phyloP scores from a whole-genome alignment of 2,329 filamentous ascomycete species.

The Ascochyta fabae region DNA sequence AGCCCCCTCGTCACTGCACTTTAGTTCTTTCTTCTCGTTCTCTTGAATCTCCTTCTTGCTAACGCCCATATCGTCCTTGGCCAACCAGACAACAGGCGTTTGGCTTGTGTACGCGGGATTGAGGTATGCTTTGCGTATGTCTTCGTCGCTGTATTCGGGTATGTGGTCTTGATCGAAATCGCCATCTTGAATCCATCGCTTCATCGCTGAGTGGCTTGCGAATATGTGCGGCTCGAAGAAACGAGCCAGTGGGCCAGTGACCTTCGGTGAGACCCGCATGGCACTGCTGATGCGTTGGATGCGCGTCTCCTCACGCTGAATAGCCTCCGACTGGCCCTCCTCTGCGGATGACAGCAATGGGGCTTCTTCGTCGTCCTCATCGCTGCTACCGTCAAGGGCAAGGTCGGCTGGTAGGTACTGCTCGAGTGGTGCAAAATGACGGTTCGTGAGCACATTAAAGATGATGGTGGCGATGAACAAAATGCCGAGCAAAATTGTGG shows the following conservation, averaged over 20 bases:
- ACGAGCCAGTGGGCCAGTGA: constrained; percentile 39
- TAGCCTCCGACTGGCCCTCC: constrained; percentile 35
- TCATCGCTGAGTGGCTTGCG: constrained; percentile 44
- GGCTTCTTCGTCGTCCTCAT: constrained; percentile 36
- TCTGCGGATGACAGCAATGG: constrained; percentile 42
- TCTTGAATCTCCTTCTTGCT: constrained; percentile 41
- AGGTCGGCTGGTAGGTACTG: constrained; percentile 45
- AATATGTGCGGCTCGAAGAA: constrained; percentile 48
- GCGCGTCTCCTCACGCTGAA: constrained; percentile 27
- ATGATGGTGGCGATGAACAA: constrained; percentile 42
- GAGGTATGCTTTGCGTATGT: constrained; percentile 43
- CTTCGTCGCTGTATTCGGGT: constrained; percentile 43
- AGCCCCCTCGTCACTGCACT: constrained; percentile 41
- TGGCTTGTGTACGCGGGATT: constrained; percentile 45
- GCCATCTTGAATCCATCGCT: constrained; percentile 41
- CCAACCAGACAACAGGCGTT: constrained; percentile 45
- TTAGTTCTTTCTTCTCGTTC: constrained; percentile 38
- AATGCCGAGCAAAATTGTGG: constrained; percentile 38
- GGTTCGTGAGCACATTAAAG: constrained; percentile 45
- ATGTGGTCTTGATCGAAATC: constrained; percentile 41
- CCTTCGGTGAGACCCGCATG: constrained; percentile 29
- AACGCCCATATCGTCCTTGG: constrained; percentile 41
- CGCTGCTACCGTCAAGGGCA: constrained; percentile 23
- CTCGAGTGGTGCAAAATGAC: constrained; percentile 45
- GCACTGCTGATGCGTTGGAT: constrained; percentile 38